Evolutionary conservation across 2,329 filamentous ascomycete species (phyloP), one percentile per base, ranked within the genome.

Genomic region (Aspergillus neotritici): DNA sequence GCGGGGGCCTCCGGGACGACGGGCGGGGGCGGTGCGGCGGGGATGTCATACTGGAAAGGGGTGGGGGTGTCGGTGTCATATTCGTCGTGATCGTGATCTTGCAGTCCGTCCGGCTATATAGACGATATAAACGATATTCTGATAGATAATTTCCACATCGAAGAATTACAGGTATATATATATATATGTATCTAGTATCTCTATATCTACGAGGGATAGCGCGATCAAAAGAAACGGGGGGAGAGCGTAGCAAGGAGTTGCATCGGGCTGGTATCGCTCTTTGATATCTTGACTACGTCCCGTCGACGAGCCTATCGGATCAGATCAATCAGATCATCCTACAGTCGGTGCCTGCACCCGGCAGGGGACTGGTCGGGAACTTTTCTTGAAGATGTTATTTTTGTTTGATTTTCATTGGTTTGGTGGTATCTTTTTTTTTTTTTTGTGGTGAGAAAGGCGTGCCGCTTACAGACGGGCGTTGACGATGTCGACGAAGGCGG

Each of bases 401-500:
- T 25, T 25, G 21, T 25, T 25, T 25, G 7, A 25, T 8, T 9
- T 25, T 2, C 21, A 25, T 25, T 9, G 7, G 21, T 8, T 25
- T 1, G 4, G 21, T 25, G 21, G 21, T 25, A 25, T 16, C 4
- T 38, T n/a, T 30, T 25, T 31, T 4, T 39, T 36, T 48, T 46
- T 37, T 33, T 39, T n/a, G 31, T 12, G 16, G 10, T 25, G 31
- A 30, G n/a, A n/a, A n/a, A n/a, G 35, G 32, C 31, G 12, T 34
- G 37, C 38, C 35, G 25, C 46, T 62, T 71, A 75, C 52, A 71
- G 62, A 52, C 74, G 78, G 57, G 77, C 72, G 68, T 85, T 85
- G 74, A 85, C 79, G 58, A 85, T 85, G 56, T 85, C 80, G 58
- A 83, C 77, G 63, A 85, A 96, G 55, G 87, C 90, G 65, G 91